Evolutionary conservation across 2,329 filamentous ascomycete species (phyloP).

Genomic region (Lecanoromycetidae sp.): DNA sequence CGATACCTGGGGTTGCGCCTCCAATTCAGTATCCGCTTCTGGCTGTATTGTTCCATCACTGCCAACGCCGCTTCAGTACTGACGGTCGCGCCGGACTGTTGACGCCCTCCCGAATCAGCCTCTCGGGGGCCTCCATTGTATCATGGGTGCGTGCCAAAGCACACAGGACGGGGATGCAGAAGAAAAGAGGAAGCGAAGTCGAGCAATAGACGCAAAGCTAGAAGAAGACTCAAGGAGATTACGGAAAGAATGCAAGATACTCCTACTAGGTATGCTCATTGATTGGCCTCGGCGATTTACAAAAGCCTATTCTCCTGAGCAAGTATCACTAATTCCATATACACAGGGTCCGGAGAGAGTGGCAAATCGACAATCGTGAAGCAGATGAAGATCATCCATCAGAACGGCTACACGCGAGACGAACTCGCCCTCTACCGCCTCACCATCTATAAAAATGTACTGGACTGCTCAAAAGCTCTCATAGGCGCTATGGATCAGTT

Average conservation of each 20-base stretch:
- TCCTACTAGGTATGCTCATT: slow-evolving; percentile 64
- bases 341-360: slow-evolving; percentile 84
- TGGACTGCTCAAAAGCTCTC: slow-evolving; percentile 91
- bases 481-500: slow-evolving; percentile 89
- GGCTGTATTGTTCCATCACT: no score
- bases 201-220: slow-evolving; percentile 84
- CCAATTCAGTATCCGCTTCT: no score
- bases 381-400: slow-evolving; percentile 99
- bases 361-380: slow-evolving; percentile 99
- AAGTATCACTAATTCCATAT: slow-evolving; percentile 10
- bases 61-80: no score
- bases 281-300: no score
- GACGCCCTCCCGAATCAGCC: not conserved
- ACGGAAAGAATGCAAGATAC: slow-evolving; percentile 96
- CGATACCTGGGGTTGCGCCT: no score
- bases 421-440: slow-evolving; percentile 88
- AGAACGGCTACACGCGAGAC: slow-evolving; percentile 91
- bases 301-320: not conserved
- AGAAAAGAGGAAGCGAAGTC: slow-evolving; percentile 91
- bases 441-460: slow-evolving; percentile 94
- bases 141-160: slow-evolving; percentile 91
- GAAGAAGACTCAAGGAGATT: slow-evolving; percentile 90
- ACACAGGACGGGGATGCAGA: slow-evolving; percentile 65
- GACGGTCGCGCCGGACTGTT: no score
- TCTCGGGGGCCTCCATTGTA: slow-evolving; percentile 12